These are phyloP conservation scores for Typha latifolia DNA, from an alignment of 176 grass and related monocot species.

Conservation along the genomic window DNA sequence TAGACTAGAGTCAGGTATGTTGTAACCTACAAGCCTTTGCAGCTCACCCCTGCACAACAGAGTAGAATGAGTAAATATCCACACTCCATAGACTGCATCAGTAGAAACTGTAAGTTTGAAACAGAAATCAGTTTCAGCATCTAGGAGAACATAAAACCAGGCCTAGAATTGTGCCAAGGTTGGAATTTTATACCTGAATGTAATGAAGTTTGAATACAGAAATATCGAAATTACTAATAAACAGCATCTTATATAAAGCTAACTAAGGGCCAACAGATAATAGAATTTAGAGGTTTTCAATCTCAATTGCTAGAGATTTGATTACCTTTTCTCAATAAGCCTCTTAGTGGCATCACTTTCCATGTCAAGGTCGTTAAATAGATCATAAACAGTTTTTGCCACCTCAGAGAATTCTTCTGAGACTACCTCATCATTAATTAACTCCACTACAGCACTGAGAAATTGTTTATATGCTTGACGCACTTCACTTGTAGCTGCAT, in stretches of 20 bases:
- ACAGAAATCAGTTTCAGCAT: conserved; percentile 2
- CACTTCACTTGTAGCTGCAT: conserved; percentile 62
- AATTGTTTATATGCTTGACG: conserved; percentile 77
- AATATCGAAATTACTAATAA: neutral
- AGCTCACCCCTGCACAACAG: conserved; percentile 47
- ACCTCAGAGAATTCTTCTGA: conserved; percentile 74
- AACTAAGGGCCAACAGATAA: conserved; percentile 2
- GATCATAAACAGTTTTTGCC: conserved; percentile 48
- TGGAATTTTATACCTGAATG: neutral
- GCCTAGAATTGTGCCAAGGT: neutral
- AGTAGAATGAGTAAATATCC: neutral
- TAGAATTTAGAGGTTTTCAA: neutral
- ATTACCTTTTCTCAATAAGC: conserved; percentile 34
- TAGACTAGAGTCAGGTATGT: conserved; percentile 34
- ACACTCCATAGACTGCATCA: neutral
- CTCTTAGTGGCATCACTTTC: conserved; percentile 21
- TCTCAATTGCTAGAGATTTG: neutral
- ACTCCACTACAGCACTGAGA: conserved; percentile 56
- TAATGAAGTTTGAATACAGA: neutral
- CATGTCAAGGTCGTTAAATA: conserved; percentile 32
- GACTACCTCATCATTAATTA: conserved; percentile 67
- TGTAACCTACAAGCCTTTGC: conserved; percentile 62
- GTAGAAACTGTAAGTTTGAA: neutral
- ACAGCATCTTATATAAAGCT: neutral
- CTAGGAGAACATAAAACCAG: neutral